Base-by-base conservation (phyloP, 2,329 filamentous ascomycete genomes). In the Raffaelea albimanens region DNA sequence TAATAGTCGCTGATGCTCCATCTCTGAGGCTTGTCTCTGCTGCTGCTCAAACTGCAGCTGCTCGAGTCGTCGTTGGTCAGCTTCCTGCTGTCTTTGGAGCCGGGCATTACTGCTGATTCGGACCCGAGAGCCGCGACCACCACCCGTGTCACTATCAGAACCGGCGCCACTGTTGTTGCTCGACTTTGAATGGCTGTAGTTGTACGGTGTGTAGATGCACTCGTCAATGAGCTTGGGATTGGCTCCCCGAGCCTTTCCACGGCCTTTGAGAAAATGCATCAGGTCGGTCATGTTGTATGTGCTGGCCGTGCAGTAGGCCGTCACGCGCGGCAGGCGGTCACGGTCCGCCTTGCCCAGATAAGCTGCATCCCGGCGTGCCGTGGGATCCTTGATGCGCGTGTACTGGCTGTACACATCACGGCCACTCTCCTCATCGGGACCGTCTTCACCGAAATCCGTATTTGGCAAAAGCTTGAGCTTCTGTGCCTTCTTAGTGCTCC, bases 321-420 rank as follows among this genome's bases (percentile, higher is more conserved):
- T 97, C 14, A 98, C 93, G 52, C 93, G 76, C 5, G 93, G 93
- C 48, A 98, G 68, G 53, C 83, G 78, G 53, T 88, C 85, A 48
- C 93, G 78, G 63, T 98, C 93, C 36, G 91, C 90, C 65, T 97
- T 98, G 34, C 93, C 93, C 38, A 98, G 67, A 48, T 90, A 75
- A 23, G 93, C 93, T 16, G 93, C 93, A 72, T 97, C 91, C 58
- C 93, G 79, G 52, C 93, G 75, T 9, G 93, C 93, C 1, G 85
- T 95, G 1, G 91, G 90, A 60, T 98, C 93, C 64, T 97, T 97
- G 67, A 98, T 98, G 40, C 93, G 79, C 9, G 91, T 95, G 63
- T 96, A 97, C 64, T 98, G 93, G 22, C 90, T 91, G 68, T 98
- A 98, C 29, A 98, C 93, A 62, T 98, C 93, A 54, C 90, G 76